These are phyloP conservation scores for Pilatotrama ljubarskyi DNA, from an alignment of 768 basidiomycete species.

Conservation along the genomic window DNA sequence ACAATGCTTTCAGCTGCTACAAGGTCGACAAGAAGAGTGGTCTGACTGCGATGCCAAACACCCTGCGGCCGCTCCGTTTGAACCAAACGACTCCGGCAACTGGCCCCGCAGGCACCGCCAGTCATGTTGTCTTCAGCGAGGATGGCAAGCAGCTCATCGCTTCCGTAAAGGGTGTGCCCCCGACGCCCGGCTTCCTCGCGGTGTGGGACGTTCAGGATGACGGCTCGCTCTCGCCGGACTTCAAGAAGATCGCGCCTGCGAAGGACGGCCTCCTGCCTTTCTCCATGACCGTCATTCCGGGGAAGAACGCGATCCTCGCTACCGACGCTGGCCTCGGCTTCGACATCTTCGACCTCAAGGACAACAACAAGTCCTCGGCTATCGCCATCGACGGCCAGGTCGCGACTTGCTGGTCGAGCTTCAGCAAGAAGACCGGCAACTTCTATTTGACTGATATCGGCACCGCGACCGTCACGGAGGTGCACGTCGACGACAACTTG, in stretches of 20 bases:
- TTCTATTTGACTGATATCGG: slow-evolving; percentile 34
- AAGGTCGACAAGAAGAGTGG: slow-evolving; percentile 43
- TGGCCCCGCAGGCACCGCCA: slow-evolving; percentile 47
- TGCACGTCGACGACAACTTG: slow-evolving; percentile 47
- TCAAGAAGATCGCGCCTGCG: slow-evolving; percentile 38
- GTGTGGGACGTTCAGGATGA: slow-evolving; percentile 46
- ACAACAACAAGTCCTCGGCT: slow-evolving; percentile 19
- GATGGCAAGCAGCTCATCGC: slow-evolving; percentile 46
- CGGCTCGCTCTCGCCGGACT: slow-evolving; percentile 46
- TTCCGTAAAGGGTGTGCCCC: slow-evolving; percentile 50
- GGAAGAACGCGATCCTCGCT: slow-evolving; percentile 31
- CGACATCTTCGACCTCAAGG: slow-evolving; percentile 31
- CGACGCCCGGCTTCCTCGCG: slow-evolving; percentile 50
- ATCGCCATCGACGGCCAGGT: slow-evolving; percentile 29
- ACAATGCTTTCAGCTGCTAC: slow-evolving; percentile 39
- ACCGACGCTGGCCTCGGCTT: slow-evolving; percentile 34
- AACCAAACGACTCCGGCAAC: slow-evolving; percentile 53
- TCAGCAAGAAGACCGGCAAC: slow-evolving; percentile 32
- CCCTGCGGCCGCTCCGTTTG: slow-evolving; percentile 43
- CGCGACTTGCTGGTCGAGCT: slow-evolving; percentile 34
- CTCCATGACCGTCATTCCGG: slow-evolving; percentile 40
- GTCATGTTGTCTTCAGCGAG: slow-evolving; percentile 49
- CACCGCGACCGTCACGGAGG: slow-evolving; percentile 43
- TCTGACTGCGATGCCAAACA: slow-evolving; percentile 40
- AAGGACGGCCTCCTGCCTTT: slow-evolving; percentile 49